These are phyloP conservation scores for Phytophthora pluvialis DNA, from an alignment of 352 stramenopile species.

Conservation along the genomic window DNA sequence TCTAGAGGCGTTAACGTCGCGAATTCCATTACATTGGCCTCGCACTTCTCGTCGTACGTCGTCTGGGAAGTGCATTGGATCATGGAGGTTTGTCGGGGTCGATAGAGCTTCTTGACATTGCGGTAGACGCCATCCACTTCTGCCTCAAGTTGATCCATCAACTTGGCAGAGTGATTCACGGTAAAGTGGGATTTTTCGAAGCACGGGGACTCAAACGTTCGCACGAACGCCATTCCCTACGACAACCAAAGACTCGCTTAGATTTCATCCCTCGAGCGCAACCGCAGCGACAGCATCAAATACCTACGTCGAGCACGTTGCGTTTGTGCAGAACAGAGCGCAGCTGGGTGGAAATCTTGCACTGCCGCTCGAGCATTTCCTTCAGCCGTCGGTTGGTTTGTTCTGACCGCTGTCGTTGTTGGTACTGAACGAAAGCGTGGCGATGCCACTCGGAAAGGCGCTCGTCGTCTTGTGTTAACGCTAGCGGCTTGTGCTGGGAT, in stretches of 20 bases:
- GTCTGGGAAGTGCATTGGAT: background rate
- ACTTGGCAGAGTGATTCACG: background rate
- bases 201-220: constrained; percentile 6
- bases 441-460: constrained; percentile 2
- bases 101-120: constrained; percentile 14
- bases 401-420: constrained; percentile 3
- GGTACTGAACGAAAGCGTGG: constrained; percentile 15
- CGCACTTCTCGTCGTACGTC: constrained; percentile 19
- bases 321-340: constrained; percentile 6
- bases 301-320: constrained; percentile 17
- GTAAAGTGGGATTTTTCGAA: background rate
- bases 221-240: constrained; percentile 23
- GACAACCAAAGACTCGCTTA: background rate
- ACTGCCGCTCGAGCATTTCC: constrained; percentile 5
- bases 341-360: constrained; percentile 1
- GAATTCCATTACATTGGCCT: constrained; percentile 24
- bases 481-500: background rate
- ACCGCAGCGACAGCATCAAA: background rate
- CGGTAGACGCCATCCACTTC: constrained; percentile 19
- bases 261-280: background rate
- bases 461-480: background rate
- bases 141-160: constrained; percentile 29
- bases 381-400: constrained; percentile 15
- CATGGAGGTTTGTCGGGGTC: background rate
- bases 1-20: constrained; percentile 17